Base-by-base conservation (phyloP, 306 rosid species). In the Begonia masoniana region DNA sequence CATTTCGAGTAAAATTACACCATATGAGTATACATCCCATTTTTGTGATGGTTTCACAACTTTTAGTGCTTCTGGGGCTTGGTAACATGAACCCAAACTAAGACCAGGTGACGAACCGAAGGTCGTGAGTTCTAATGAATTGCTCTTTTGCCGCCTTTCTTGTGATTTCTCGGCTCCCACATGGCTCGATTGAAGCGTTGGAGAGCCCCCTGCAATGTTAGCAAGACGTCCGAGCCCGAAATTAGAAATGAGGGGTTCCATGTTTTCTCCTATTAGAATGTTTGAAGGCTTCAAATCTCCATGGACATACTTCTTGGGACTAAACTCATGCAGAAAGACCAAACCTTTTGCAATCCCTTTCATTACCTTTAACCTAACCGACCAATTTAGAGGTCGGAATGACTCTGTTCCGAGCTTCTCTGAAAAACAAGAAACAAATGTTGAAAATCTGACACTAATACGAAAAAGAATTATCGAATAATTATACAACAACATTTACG, bases 161-260 rank as follows among this genome's bases (percentile, higher is more conserved):
- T 7, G 39, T 5, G 39, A 31, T 31, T 81, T 86, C 65, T 91
- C 94, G 0, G 65, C 43, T 0, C 41, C 52, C 14, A 76, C 64
- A 41, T 87, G 75, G 49, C 66, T 73, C 17, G 97, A 91, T 75
- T 83, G 91, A 65, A 83, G 26, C 51, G 84, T 74, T 13, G 94
- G 96, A 39, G 99, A 67, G 35, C 82, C 88, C 31, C 96, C 99
- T 0, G 99, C 96, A 36, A 91, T 86, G 53, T 79, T 86, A 49
- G 99, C 99, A 10, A 91, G 94, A 36, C 94, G 85, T 17, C 94
- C 96, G 0, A 91, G 88, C 66, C 99, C 99, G 10, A 91, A 91
- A 71, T 86, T 88, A 14, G 96, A 81, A 62, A 91, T 81, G 52
- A 54, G 72, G 13, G 99, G 82, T 60, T 82, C 89, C 96, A 83